These are phyloP conservation scores for Xerocomus spinulosus DNA, from an alignment of 768 basidiomycete genomes.

Conservation along the genomic window DNA sequence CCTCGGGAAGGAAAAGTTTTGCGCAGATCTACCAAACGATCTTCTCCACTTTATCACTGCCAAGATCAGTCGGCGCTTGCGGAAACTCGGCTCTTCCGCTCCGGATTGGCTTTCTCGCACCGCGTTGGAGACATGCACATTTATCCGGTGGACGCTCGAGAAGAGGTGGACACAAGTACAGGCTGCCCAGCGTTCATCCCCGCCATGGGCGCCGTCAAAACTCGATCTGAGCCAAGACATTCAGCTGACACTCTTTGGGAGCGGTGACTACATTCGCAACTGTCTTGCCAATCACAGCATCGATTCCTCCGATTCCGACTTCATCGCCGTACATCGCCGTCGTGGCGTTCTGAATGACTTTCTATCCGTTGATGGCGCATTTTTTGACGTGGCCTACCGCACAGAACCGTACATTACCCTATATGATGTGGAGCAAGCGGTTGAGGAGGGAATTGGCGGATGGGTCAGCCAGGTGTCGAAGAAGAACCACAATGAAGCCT, in stretches of 20 bases:
- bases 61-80: constrained; percentile 36
- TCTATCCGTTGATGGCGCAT: constrained; percentile 6
- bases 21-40: constrained; percentile 23
- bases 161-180: constrained; percentile 35
- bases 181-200: constrained; percentile 20
- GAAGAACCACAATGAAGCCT: constrained; percentile 12
- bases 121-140: constrained; percentile 8
- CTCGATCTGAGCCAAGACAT: constrained; percentile 31
- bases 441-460: constrained; percentile 32
- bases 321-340: constrained; percentile 1
- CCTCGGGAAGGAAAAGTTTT: constrained; percentile 9
- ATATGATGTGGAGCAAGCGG: constrained; percentile 36
- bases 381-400: constrained; percentile 7
- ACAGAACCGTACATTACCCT: constrained; percentile 20
- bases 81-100: constrained; percentile 30
- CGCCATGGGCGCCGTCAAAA: constrained; percentile 28
- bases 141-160: constrained; percentile 23
- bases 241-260: constrained; percentile 29
- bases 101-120: constrained; percentile 15
- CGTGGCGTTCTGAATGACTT: constrained; percentile 18
- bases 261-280: constrained; percentile 26
- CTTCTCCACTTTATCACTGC: constrained; percentile 34
- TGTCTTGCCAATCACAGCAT: constrained; percentile 7
- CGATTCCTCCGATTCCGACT: neutral
- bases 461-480: constrained; percentile 9